These are phyloP conservation scores for Nidula niveotomentosa DNA, from an alignment of 1,284 basidiomycete genomes.

Conservation along the genomic window DNA sequence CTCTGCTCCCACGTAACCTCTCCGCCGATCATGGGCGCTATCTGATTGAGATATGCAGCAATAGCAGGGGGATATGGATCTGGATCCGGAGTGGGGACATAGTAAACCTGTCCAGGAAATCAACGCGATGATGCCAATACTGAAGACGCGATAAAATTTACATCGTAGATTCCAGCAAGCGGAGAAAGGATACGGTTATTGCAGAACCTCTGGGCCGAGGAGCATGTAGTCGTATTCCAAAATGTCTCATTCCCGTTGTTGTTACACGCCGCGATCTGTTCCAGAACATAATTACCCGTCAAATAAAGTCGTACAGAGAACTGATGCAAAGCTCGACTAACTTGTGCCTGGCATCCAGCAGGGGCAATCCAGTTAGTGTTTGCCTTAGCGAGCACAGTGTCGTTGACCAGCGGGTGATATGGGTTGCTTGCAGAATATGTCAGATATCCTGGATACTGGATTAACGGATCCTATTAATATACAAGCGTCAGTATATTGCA, in stretches of 20 bases:
- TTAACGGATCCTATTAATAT: slow-evolving; percentile 46
- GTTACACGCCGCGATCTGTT: slow-evolving; percentile 51
- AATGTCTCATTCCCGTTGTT: slow-evolving; percentile 40
- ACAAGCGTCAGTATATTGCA: too few species aligned
- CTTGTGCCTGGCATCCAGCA: slow-evolving; percentile 49
- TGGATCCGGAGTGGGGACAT: slow-evolving; percentile 45
- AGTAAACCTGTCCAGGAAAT: slow-evolving; percentile 39
- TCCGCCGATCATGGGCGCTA: slow-evolving; percentile 46
- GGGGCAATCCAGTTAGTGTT: slow-evolving; percentile 42
- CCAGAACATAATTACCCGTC: neutral
- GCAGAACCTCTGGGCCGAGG: slow-evolving; percentile 53
- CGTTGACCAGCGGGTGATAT: slow-evolving; percentile 51
- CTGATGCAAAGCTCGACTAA: slow-evolving; percentile 11
- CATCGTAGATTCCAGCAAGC: slow-evolving; percentile 45
- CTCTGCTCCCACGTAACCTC: slow-evolving; percentile 46
- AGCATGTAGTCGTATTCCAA: slow-evolving; percentile 29
- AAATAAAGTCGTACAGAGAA: neutral
- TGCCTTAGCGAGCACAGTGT: slow-evolving; percentile 34
- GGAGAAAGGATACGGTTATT: slow-evolving; percentile 51
- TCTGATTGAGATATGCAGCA: slow-evolving; percentile 37
- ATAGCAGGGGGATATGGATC: slow-evolving; percentile 58
- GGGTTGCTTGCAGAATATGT: slow-evolving; percentile 54
- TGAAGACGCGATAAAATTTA: slow-evolving; percentile 11
- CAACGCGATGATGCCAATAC: too few species aligned
- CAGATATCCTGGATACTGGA: slow-evolving; percentile 58